Conservation (phyloP, 768 basidiomycete genomes). For the Mycena indigotica region DNA sequence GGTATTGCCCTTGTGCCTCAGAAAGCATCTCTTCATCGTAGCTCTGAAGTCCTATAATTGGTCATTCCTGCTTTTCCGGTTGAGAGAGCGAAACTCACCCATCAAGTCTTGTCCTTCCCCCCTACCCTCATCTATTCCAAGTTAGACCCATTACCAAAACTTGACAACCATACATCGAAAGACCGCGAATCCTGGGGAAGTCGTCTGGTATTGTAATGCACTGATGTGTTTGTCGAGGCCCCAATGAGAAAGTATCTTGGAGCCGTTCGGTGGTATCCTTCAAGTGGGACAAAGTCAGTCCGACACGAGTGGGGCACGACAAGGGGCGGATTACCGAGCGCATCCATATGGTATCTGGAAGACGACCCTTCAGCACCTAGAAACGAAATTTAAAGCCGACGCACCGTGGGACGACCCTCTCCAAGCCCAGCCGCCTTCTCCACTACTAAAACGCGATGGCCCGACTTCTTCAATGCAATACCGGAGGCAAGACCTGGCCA, state of each 20-base stretch:
- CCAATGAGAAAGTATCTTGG: constrained; percentile 12
- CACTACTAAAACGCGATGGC: constrained; percentile 11
- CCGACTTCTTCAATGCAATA: constrained; percentile 11
- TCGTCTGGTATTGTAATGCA: background rate
- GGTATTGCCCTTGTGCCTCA: constrained; percentile 9
- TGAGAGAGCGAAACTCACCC: background rate
- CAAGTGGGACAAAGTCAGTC: background rate
- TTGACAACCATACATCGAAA: constrained; percentile 4
- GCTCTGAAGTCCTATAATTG: background rate
- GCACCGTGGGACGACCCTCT: constrained; percentile 2
- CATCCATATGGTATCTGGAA: background rate
- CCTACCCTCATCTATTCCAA: background rate
- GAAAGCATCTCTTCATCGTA: constrained; percentile 4
- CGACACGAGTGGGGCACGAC: background rate
- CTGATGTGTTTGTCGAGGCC: background rate
- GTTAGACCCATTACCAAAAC: background rate
- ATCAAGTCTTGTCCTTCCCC: background rate
- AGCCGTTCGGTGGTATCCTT: constrained; percentile 12
- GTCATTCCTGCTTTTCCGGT: background rate
- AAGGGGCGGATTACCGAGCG: too few relatives aligned
- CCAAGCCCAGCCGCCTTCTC: constrained; percentile 9
- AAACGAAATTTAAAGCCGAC: background rate
- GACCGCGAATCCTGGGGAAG: background rate
- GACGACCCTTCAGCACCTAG: too few relatives aligned
- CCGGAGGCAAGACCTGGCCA: constrained; percentile 7